phyloP scores from a whole-genome alignment of 495 filamentous ascomycete genomes.

The Aspergillus campestris region DNA sequence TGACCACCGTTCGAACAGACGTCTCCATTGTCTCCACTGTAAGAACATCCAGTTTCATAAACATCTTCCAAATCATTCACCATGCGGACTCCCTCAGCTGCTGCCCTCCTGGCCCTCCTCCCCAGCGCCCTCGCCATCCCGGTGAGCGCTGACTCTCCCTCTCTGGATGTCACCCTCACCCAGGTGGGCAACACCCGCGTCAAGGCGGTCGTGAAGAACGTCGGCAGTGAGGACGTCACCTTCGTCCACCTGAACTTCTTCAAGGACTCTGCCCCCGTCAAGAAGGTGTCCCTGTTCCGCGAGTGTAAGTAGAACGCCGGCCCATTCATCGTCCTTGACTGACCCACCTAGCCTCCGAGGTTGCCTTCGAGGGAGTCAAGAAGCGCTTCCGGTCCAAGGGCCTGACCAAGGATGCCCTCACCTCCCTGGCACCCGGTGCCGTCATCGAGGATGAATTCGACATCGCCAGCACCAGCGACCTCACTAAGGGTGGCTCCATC shows the following conservation, averaged over 20 bases:
- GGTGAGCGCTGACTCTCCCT: constrained; percentile 26
- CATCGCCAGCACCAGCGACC: constrained; percentile 47
- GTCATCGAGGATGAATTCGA: constrained; percentile 49
- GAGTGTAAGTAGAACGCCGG: constrained; percentile 28
- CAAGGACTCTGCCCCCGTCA: constrained; percentile 46
- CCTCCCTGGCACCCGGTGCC: constrained; percentile 47
- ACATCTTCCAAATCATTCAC: constrained; percentile 6
- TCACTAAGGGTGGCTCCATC: constrained; percentile 40
- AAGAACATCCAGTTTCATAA: constrained; percentile 1
- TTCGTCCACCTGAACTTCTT: constrained; percentile 57
- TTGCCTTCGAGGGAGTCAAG: constrained; percentile 52
- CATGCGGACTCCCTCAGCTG: constrained; percentile 1
- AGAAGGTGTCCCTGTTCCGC: constrained; percentile 52
- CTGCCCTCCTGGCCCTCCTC: constrained; percentile 32
- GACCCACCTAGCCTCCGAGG: constrained; percentile 29
- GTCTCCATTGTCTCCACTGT: neutral
- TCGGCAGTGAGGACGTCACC: constrained; percentile 43
- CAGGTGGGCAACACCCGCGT: constrained; percentile 47
- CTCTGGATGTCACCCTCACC: constrained; percentile 44
- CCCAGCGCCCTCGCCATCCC: constrained; percentile 33
- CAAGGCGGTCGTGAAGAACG: constrained; percentile 55
- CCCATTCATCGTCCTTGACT: neutral
- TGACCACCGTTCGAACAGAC: neutral
- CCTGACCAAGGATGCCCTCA: constrained; percentile 45
- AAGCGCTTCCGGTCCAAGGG: constrained; percentile 36